phyloP scores from a whole-genome alignment of 495 filamentous ascomycete species.

The Penicillium riverlandense region DNA sequence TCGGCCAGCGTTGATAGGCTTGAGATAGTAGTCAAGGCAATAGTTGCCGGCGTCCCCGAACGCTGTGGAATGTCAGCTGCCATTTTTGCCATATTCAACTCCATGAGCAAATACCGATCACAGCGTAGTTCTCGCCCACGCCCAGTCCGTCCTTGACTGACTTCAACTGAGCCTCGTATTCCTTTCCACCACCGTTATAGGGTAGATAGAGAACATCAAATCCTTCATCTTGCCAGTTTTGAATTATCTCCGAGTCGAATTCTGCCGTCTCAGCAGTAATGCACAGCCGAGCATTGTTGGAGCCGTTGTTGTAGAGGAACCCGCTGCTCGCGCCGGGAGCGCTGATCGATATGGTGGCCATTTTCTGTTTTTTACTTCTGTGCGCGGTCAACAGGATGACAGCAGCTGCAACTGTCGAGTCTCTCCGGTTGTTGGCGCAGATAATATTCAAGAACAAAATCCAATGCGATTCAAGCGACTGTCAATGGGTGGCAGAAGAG shows the following conservation, averaged over 20 bases:
- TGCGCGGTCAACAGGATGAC: no score
- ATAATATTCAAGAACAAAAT: no score
- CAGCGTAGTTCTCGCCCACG: constrained; percentile 42
- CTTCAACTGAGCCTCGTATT: constrained; percentile 42
- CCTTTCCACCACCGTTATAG: constrained; percentile 43
- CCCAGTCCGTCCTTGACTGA: constrained; percentile 37
- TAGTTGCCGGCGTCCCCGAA: constrained; percentile 53
- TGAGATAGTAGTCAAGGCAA: constrained; percentile 47
- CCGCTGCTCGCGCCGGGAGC: constrained; percentile 26
- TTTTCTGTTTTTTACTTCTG: constrained; percentile 1
- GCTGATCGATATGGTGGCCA: constrained; percentile 36
- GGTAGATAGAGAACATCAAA: constrained; percentile 58
- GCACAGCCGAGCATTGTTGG: constrained; percentile 49
- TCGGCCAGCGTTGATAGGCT: constrained; percentile 35
- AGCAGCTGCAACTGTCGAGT: background rate
- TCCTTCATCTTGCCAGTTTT: constrained; percentile 59
- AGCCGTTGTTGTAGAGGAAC: constrained; percentile 34
- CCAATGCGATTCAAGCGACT: no score
- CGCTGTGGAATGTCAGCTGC: constrained; percentile 22
- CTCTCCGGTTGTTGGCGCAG: background rate
- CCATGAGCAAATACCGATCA: constrained; percentile 32
- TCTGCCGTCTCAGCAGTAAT: constrained; percentile 55
- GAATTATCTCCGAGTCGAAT: constrained; percentile 50
- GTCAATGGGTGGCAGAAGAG: no score
- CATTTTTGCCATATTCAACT: no score